A percentile compares a stretch with the other conserved stretches of the same genome.
phyloP scores from a whole-genome alignment of 2,329 filamentous ascomycete species.

The Aspergillus ibericus region DNA sequence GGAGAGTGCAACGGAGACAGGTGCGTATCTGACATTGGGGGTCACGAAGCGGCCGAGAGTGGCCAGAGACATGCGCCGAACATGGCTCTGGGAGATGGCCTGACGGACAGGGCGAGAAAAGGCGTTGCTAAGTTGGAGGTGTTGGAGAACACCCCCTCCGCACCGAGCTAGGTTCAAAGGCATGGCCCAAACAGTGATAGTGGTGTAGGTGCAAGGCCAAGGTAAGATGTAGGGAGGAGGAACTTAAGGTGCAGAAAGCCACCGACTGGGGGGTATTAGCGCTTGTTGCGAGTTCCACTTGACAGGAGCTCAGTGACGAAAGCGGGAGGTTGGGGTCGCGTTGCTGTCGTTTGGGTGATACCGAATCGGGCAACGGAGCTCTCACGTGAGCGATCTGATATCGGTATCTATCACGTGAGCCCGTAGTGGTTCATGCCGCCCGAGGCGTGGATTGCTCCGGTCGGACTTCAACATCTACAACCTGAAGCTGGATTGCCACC shows the following conservation, averaged over 20 bases:
- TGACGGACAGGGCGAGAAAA: constrained; percentile 28
- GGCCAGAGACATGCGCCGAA: constrained; percentile 27
- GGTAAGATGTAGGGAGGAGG: background rate
- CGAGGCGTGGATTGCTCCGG: background rate
- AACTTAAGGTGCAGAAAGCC: background rate
- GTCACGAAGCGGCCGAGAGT: constrained; percentile 16
- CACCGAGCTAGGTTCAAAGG: constrained; percentile 33
- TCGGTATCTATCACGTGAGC: constrained; percentile 12
- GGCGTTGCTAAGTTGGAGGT: constrained; percentile 27
- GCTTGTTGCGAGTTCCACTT: background rate
- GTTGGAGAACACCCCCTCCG: constrained; percentile 32
- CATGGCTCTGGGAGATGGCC: constrained; percentile 27
- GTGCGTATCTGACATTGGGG: constrained; percentile 12
- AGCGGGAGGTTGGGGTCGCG: constrained; percentile 29
- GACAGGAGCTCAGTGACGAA: constrained; percentile 27
- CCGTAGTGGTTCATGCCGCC: background rate
- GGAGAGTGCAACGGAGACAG: constrained; percentile 18
- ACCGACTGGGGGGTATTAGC: background rate
- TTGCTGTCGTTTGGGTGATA: constrained; percentile 23
- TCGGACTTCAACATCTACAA: background rate
- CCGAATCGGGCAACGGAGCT: constrained; percentile 24
- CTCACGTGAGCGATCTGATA: constrained; percentile 17
- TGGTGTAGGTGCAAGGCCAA: background rate
- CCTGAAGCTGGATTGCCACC: constrained; percentile 5
- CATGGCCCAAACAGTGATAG: constrained; percentile 26